Percentiles rank a stretch among this genome's conserved stretches.
phyloP scores from a whole-genome alignment of 2,329 filamentous ascomycete species.

The Corynespora cassiicola region DNA sequence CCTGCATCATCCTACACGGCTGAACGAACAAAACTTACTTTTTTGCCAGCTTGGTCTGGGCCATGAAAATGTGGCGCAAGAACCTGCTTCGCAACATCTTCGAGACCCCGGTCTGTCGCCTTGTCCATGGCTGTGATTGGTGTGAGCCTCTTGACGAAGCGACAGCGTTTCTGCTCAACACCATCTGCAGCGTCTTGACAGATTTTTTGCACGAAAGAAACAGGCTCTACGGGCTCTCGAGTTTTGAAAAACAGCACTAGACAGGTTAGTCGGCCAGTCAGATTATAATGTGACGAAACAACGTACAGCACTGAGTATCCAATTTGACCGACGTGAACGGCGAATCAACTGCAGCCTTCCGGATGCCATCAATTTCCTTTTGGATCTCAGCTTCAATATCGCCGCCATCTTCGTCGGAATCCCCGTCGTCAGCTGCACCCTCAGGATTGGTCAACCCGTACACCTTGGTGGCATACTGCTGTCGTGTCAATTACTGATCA shows the following conservation, averaged over 20 bases:
- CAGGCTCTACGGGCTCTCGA: conserved; percentile 63
- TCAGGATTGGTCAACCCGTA: conserved; percentile 48
- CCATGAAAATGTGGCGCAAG: conserved; percentile 69
- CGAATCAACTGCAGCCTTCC: conserved; percentile 55
- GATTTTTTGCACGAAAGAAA: conserved; percentile 64
- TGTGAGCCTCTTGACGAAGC: conserved; percentile 66
- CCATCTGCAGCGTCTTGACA: conserved; percentile 62
- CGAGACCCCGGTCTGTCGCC: conserved; percentile 72
- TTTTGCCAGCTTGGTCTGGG: conserved; percentile 55
- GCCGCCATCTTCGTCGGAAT: conserved; percentile 36
- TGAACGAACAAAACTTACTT: conserved; percentile 50
- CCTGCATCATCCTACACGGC: conserved; percentile 8
- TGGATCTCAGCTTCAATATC: conserved; percentile 78
- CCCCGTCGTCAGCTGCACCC: conserved; percentile 49
- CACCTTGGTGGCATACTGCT: conserved; percentile 72
- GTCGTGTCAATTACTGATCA: conserved; percentile 22
- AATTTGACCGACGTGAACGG: conserved; percentile 61
- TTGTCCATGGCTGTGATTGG: conserved; percentile 67
- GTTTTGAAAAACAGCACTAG: conserved; percentile 66
- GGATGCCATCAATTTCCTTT: conserved; percentile 73
- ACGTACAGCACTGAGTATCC: conserved; percentile 62
- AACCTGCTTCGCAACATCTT: conserved; percentile 68
- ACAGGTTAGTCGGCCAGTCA: conserved; percentile 16
- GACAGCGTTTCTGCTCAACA: conserved; percentile 59
- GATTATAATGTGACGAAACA: background rate